Conservation (phyloP, 2,329 filamentous ascomycete genomes). For the Fusarium mundagurra region DNA sequence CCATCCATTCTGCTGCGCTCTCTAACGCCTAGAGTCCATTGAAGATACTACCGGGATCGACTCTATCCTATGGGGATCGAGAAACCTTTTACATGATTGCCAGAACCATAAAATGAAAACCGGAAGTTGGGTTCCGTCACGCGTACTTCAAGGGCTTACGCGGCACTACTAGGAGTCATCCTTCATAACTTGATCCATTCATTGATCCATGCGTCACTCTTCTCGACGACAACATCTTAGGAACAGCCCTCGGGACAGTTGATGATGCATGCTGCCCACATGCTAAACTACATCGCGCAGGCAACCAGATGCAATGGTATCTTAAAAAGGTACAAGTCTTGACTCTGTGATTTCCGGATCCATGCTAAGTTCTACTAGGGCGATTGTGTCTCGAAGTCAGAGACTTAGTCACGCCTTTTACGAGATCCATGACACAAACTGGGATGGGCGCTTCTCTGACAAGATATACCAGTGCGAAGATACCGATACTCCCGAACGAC, state of each 20-base stretch:
- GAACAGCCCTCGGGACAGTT: conserved; percentile 37
- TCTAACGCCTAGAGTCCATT: not conserved
- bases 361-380: not conserved
- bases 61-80: not conserved
- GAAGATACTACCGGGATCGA: conserved; percentile 24
- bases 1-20: not conserved
- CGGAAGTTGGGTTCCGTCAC: conserved; percentile 26
- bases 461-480: not conserved
- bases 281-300: conserved; percentile 42
- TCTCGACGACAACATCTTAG: conserved; percentile 3
- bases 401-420: not conserved
- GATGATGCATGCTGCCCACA: conserved; percentile 49
- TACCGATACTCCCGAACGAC: not conserved
- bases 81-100: conserved; percentile 20
- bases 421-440: not conserved
- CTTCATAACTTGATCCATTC: conserved; percentile 41
- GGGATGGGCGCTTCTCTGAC: not conserved
- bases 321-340: not conserved
- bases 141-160: conserved; percentile 29
- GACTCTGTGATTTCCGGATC: not conserved
- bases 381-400: not conserved
- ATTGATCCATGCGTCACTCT: conserved; percentile 19
- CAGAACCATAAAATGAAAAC: conserved; percentile 15
- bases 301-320: not conserved
- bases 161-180: conserved; percentile 18